Evolutionary conservation across 768 basidiomycete genomes (phyloP).

Genomic region (Lactarius deliciosus): DNA sequence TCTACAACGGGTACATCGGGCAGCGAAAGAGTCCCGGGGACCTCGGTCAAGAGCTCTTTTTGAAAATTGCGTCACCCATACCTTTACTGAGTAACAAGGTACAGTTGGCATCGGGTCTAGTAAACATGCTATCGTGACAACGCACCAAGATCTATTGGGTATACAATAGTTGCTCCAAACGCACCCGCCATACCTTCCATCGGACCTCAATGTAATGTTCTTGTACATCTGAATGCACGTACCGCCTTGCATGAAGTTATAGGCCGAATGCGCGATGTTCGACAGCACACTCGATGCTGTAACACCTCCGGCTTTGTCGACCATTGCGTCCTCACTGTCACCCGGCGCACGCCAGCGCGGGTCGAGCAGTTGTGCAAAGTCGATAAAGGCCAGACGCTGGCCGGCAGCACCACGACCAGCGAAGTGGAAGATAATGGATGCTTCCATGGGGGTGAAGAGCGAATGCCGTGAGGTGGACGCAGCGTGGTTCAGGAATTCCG

Average conservation of each 20-base stretch:
- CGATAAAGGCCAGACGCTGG: conserved; percentile 76
- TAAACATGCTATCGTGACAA: conserved; percentile 29
- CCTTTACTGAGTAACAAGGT: conserved; percentile 58
- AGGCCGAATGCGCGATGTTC: conserved; percentile 65
- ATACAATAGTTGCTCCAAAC: conserved; percentile 95
- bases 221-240: conserved; percentile 30
- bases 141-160: conserved; percentile 91
- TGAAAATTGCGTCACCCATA: conserved; percentile 37
- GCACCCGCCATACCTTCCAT: conserved; percentile 81
- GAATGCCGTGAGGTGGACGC: conserved; percentile 87
- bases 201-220: conserved; percentile 24
- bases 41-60: conserved; percentile 9
- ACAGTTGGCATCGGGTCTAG: conserved; percentile 20
- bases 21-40: neutral
- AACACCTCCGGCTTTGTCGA: conserved; percentile 31
- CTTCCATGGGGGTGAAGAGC: conserved; percentile 97
- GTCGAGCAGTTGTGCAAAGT: conserved; percentile 92
- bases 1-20: conserved; percentile 40
- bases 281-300: conserved; percentile 49
- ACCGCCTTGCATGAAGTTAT: conserved; percentile 89
- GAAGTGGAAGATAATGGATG: conserved; percentile 97
- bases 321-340: conserved; percentile 44
- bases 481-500: conserved; percentile 92
- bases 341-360: conserved; percentile 82
- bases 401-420: conserved; percentile 74